Base-by-base conservation (phyloP, 371 early-diverging fungal genomes). In the Rhizopus sp. region DNA sequence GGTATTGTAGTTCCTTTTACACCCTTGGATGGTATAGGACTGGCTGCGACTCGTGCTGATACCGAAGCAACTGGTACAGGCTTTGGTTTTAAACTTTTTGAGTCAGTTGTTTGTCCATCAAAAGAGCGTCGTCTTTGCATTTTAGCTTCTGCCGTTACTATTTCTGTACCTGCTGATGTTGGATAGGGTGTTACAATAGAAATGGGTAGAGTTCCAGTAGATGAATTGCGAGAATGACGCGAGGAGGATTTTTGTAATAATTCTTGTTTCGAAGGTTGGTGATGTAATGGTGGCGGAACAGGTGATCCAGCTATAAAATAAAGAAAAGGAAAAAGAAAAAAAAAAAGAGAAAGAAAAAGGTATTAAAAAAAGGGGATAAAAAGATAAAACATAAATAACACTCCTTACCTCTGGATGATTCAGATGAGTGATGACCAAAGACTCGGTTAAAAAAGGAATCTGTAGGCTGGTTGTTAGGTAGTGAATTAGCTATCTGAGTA, bases 401-500 rank as follows among this genome's bases (percentile, higher is more conserved):
- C 38, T 29, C 23, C 30, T 52, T 60, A 67, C 68, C 59, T 62
- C 68, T 53, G 50, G 68, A 62, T 38, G 68, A 62, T 34, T 67
- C 68, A 44, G 65, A 51, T 40, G 62, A 67, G 42, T 60, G 62
- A 61, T 68, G 63, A 47, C 64, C 68, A 51, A 68, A 63, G 5
- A 68, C 64, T 15, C 68, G 60, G 31, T 44, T 63, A 31, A 63
- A 68, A 35, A 68, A 60, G 38, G 68, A 63, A 51, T 68, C 68
- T 15, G 53, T 37, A n/a, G 60, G 32, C n/a, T 60, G 50, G 16
- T 47, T 46, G 15, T 34, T 23, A 23, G 53, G 53, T 30, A 53
- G 30, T 50, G 50, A 34, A 15, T 50, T 50, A 9, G 46, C 46
- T 7, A 8, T 46, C 3, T 17, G 46, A 7, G 30, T 46, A 4